Conservation (phyloP, 495 filamentous ascomycete genomes). For the Collariella sp. region DNA sequence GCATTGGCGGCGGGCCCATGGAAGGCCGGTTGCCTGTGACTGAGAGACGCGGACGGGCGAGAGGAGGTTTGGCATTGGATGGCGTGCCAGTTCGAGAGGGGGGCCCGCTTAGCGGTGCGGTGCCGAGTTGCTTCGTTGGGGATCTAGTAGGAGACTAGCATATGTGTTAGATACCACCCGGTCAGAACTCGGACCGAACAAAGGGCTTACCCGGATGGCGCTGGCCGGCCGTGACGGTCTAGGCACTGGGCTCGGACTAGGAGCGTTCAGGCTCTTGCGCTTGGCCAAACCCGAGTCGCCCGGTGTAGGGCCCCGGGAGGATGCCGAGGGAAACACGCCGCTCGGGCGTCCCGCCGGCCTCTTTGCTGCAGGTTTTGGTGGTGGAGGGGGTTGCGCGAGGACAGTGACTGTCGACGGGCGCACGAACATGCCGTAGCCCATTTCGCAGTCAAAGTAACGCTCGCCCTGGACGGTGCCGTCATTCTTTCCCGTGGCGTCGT, state of each 20-base stretch:
- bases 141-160: constrained; percentile 66
- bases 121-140: constrained; percentile 65
- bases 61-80: constrained; percentile 37
- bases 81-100: constrained; percentile 56
- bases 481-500: constrained; percentile 80
- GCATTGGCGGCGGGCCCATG: constrained; percentile 54
- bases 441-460: constrained; percentile 80
- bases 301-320: constrained; percentile 27
- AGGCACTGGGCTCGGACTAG: constrained; percentile 55
- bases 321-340: constrained; percentile 26
- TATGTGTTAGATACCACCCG: not conserved
- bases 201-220: constrained; percentile 43
- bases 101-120: constrained; percentile 46
- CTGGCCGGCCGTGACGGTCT: constrained; percentile 47
- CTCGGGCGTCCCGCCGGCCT: constrained; percentile 32
- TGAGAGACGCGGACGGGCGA: constrained; percentile 47
- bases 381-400: constrained; percentile 46
- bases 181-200: not conserved
- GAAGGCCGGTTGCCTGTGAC: constrained; percentile 46
- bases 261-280: constrained; percentile 58
- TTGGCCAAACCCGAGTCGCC: constrained; percentile 46
- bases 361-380: constrained; percentile 20
- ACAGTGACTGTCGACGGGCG: constrained; percentile 54
- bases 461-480: constrained; percentile 86
- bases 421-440: constrained; percentile 82